Evolutionary conservation across 805 yeast genomes (phyloP).

Genomic region (Ogataea polymorpha): DNA sequence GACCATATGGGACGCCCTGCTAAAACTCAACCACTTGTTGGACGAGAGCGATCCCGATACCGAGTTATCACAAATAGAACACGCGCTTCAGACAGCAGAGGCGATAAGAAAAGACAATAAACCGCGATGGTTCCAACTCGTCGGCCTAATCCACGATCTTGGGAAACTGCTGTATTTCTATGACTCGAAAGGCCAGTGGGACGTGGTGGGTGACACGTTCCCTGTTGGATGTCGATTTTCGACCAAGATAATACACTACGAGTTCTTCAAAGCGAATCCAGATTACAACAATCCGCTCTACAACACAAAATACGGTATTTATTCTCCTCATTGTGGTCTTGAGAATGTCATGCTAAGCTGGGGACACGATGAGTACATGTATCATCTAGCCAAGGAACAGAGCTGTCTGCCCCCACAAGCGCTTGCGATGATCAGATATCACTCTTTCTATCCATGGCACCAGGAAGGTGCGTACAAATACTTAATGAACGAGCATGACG

Average conservation of each 20-base stretch:
- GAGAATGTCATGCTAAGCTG: conserved; percentile 70
- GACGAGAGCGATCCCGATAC: conserved; percentile 79
- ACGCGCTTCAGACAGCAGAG: conserved; percentile 73
- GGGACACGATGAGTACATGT: conserved; percentile 83
- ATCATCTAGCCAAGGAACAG: conserved; percentile 63
- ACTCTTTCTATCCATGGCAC: conserved; percentile 76
- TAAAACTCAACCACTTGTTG: conserved; percentile 55
- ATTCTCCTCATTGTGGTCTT: conserved; percentile 60
- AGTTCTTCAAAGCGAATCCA: conserved; percentile 57
- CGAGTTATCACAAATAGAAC: conserved; percentile 70
- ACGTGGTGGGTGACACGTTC: conserved; percentile 76
- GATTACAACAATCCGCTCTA: conserved; percentile 63
- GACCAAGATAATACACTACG: conserved; percentile 56
- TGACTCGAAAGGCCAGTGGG: conserved; percentile 77
- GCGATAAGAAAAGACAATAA: conserved; percentile 64
- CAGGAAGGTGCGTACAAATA: conserved; percentile 64
- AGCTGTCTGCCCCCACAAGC: conserved; percentile 64
- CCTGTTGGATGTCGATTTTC: conserved; percentile 71
- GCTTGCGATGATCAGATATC: conserved; percentile 71
- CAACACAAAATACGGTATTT: conserved; percentile 63
- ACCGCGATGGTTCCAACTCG: conserved; percentile 75
- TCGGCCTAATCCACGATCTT: conserved; percentile 68
- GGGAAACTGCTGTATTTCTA: conserved; percentile 68
- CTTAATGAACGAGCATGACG: conserved; percentile 62
- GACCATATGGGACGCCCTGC: conserved; percentile 71